Evolutionary conservation across 2,329 filamentous ascomycete genomes (phyloP).

Genomic region (Diaporthe eres): DNA sequence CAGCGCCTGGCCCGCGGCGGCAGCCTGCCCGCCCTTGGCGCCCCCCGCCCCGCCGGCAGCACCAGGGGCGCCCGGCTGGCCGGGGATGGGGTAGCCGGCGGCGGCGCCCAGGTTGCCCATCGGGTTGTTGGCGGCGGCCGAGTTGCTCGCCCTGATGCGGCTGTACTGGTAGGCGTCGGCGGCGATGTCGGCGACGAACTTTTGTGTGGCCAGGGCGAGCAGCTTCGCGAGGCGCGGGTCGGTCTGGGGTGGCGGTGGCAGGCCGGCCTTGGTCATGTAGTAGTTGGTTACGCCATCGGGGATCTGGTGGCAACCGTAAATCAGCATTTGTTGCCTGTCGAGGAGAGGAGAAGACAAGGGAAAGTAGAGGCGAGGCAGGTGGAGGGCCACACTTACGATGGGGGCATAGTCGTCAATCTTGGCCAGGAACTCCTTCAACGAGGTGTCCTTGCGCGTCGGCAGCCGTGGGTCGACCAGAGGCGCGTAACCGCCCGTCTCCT

Average conservation of each 20-base stretch:
- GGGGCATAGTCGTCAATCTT: slow-evolving; percentile 99
- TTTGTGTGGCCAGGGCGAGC: slow-evolving; percentile 96
- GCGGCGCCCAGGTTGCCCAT: slow-evolving; percentile 88
- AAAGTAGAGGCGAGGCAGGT: not conserved
- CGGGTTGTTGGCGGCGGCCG: slow-evolving; percentile 87
- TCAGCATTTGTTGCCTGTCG: not conserved
- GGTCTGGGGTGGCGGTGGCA: slow-evolving; percentile 92
- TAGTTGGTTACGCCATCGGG: slow-evolving; percentile 98
- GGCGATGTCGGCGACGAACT: slow-evolving; percentile 97
- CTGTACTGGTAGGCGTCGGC: slow-evolving; percentile 98
- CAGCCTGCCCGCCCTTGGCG: slow-evolving; percentile 58
- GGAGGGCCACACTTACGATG: slow-evolving; percentile 75
- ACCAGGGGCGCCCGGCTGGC: slow-evolving; percentile 63
- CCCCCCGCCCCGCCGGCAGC: slow-evolving; percentile 47
- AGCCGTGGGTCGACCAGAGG: slow-evolving; percentile 59
- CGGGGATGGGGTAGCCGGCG: slow-evolving; percentile 76
- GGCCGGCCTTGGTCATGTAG: slow-evolving; percentile 95
- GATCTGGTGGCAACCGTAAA: slow-evolving; percentile 70
- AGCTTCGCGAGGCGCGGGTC: slow-evolving; percentile 92
- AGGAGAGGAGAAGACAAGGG: not conserved
- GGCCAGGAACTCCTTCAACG: slow-evolving; percentile 88
- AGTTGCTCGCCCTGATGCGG: slow-evolving; percentile 93
- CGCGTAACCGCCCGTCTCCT: slow-evolving; percentile 32
- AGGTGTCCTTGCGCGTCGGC: slow-evolving; percentile 90
- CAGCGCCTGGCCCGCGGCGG: slow-evolving; percentile 52